Evolutionary conservation across 1,284 basidiomycete genomes (phyloP).

Genomic region (Xanthoconium separans): DNA sequence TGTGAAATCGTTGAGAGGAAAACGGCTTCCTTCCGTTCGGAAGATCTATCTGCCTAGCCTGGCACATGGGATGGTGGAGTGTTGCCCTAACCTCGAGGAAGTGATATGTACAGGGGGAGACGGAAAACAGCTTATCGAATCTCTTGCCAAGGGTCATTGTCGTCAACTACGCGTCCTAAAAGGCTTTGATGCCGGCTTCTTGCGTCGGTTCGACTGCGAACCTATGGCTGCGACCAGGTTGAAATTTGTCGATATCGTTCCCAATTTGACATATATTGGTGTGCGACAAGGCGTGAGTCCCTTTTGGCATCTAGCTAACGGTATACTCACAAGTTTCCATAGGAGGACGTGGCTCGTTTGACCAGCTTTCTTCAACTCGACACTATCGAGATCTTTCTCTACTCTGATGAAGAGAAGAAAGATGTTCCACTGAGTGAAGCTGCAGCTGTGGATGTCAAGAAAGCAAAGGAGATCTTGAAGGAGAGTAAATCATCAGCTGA

Average conservation of each 20-base stretch:
- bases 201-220: no score
- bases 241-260: no score
- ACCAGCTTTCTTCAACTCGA: neutral
- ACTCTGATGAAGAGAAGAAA: no score
- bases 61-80: slow-evolving; percentile 33
- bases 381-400: neutral
- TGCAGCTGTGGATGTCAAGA: neutral
- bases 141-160: slow-evolving; percentile 4
- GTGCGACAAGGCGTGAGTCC: no score
- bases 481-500: slow-evolving; percentile 5
- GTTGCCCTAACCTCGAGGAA: neutral
- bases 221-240: no score
- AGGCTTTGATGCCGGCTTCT: no score
- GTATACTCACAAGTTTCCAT: no score
- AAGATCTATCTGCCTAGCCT: slow-evolving; percentile 27
- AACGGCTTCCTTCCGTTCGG: slow-evolving; percentile 29
- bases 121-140: slow-evolving; percentile 4
- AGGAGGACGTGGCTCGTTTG: no score
- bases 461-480: slow-evolving; percentile 1
- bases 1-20: slow-evolving; percentile 26
- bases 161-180: no score
- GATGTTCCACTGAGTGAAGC: neutral
- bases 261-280: no score
- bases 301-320: no score
- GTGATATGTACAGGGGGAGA: no score